Evolutionary conservation across 306 rosid genomes (phyloP).

Genomic region (Castanea mollissima): DNA sequence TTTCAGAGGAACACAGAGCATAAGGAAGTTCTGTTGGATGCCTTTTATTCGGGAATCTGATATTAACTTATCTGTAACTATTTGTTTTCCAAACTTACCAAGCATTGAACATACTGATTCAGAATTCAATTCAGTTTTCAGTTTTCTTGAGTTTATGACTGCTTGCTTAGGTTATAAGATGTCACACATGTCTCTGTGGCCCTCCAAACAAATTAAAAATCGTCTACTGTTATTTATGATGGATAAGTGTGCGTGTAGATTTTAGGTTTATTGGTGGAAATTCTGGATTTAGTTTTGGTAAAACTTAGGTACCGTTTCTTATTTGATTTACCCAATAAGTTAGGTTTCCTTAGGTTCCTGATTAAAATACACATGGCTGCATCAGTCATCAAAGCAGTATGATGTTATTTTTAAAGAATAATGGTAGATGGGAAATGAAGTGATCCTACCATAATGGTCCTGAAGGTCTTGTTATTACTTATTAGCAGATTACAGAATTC

Average conservation of each 20-base stretch:
- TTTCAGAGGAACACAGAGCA: conserved; percentile 14
- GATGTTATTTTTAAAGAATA: too few relatives aligned
- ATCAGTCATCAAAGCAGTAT: too few relatives aligned
- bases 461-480: too few relatives aligned
- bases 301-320: too few relatives aligned
- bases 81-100: conserved; percentile 19
- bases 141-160: background rate
- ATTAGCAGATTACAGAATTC: too few relatives aligned
- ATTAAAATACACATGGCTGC: too few relatives aligned
- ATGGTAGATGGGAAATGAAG: too few relatives aligned
- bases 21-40: conserved; percentile 19
- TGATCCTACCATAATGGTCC: too few relatives aligned
- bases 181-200: background rate
- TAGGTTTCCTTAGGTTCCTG: too few relatives aligned
- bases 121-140: background rate
- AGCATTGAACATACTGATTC: conserved; percentile 7
- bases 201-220: background rate
- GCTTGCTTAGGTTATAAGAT: background rate
- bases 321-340: too few relatives aligned
- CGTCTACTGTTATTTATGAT: background rate
- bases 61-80: conserved; percentile 1
- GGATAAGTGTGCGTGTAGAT: background rate
- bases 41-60: conserved; percentile 13
- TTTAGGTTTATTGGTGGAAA: too few relatives aligned
- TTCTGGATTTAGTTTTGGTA: too few relatives aligned